Conservation (phyloP, 2,329 filamentous ascomycete genomes). For the Neofusicoccum sp. region DNA sequence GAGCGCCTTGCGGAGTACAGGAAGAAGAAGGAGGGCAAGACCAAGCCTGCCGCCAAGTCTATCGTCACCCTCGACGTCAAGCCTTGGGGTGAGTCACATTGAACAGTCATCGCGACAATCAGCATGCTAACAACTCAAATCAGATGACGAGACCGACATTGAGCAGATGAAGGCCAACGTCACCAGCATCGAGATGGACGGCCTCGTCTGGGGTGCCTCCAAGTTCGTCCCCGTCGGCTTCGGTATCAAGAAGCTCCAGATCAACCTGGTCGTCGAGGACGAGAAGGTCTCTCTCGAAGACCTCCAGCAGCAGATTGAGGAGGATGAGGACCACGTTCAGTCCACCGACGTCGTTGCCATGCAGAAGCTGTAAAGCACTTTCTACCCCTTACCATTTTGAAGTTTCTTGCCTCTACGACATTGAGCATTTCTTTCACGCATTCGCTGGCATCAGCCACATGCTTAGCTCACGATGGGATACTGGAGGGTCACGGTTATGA, state of each 20-base stretch:
- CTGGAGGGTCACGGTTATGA: conserved; percentile 13
- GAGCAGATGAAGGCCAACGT: conserved; percentile 75
- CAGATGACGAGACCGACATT: conserved; percentile 93
- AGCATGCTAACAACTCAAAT: conserved; percentile 24
- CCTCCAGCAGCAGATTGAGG: conserved; percentile 81
- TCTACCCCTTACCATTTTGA: conserved; percentile 5
- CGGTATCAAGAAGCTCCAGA: conserved; percentile 99
- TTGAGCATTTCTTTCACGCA: conserved; percentile 14
- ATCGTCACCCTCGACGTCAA: conserved; percentile 95
- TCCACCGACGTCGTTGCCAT: conserved; percentile 74
- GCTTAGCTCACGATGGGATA: conserved; percentile 9
- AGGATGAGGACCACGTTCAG: conserved; percentile 93
- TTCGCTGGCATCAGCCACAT: conserved; percentile 15
- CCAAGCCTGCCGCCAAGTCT: conserved; percentile 91
- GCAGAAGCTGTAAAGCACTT: conserved; percentile 40
- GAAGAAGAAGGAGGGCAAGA: conserved; percentile 94
- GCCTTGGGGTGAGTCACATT: conserved; percentile 81
- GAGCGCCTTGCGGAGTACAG: conserved; percentile 90
- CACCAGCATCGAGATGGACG: conserved; percentile 82
- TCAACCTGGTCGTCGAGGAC: conserved; percentile 96
- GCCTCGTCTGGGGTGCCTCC: conserved; percentile 92
- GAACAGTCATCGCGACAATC: background rate
- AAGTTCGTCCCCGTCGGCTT: conserved; percentile 88
- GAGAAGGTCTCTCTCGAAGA: conserved; percentile 89
- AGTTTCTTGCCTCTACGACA: conserved; percentile 19